phyloP scores from a whole-genome alignment of 768 basidiomycete genomes.

The Suillus plorans region DNA sequence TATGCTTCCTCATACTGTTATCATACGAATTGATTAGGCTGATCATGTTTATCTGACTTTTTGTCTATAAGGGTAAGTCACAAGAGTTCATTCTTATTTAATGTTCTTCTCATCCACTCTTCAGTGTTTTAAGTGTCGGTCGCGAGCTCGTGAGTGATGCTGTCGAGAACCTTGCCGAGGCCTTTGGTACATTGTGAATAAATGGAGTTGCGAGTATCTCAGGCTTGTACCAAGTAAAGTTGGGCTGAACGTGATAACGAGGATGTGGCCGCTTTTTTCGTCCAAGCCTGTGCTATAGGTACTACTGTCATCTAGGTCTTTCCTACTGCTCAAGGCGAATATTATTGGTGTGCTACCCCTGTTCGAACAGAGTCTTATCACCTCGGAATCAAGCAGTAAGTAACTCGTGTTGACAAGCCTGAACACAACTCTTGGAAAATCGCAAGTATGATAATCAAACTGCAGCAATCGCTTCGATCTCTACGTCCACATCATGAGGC shows the following conservation, averaged over 20 bases:
- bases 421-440: not conserved
- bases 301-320: not conserved
- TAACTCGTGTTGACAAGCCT: not conserved
- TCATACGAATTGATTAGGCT: not conserved
- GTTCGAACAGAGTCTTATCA: not conserved
- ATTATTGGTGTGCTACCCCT: not conserved
- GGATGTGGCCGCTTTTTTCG: not conserved
- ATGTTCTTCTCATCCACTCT: constrained; percentile 14
- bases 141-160: constrained; percentile 39
- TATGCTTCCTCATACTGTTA: constrained; percentile 28
- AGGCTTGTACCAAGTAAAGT: not conserved
- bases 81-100: not conserved
- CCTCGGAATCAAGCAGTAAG: not conserved
- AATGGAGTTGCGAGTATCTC: not conserved
- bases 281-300: not conserved
- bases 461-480: constrained; percentile 70
- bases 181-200: constrained; percentile 23
- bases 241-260: not conserved
- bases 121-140: constrained; percentile 38
- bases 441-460: constrained; percentile 8
- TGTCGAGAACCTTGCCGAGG: constrained; percentile 32
- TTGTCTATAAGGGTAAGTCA: constrained; percentile 22
- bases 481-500: constrained; percentile 68
- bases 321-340: too few species aligned
- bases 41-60: not conserved